phyloP scores from a whole-genome alignment of 306 rosid genomes.

The Cyclanthera cordifolia region DNA sequence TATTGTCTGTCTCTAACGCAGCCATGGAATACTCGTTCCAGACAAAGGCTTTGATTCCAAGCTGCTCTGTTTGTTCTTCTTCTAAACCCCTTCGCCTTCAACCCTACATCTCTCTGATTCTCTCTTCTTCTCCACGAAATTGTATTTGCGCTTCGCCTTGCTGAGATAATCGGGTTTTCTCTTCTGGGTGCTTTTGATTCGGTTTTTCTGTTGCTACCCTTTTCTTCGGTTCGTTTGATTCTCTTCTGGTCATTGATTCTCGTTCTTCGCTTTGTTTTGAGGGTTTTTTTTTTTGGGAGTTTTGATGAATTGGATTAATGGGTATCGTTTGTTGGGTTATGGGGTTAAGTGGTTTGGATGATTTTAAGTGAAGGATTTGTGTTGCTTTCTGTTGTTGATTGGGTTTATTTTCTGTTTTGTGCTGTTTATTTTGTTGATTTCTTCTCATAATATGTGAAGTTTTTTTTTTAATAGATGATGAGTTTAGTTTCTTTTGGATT shows the following conservation, averaged over 20 bases:
- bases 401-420: neutral
- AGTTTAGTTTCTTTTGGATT: neutral
- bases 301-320: neutral
- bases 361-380: neutral
- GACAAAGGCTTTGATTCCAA: conserved; percentile 16
- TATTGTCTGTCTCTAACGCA: conserved; percentile 31
- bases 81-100: conserved; percentile 13
- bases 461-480: neutral
- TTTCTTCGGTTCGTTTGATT: neutral
- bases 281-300: no score
- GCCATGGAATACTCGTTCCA: conserved; percentile 23
- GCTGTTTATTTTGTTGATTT: neutral
- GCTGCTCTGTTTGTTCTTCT: conserved; percentile 7
- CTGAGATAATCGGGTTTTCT: conserved; percentile 10
- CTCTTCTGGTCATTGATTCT: conserved; percentile 19
- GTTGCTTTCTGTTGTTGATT: neutral
- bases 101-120: conserved; percentile 3
- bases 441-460: neutral
- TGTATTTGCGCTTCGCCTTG: neutral
- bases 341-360: neutral
- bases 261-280: neutral
- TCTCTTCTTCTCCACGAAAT: neutral
- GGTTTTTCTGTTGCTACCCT: conserved; percentile 6
- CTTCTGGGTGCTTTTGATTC: conserved; percentile 4
- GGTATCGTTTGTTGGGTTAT: no score